Percentiles rank a stretch among this genome's conserved stretches.
These are phyloP conservation scores for Schizosaccharomyces osmophilus DNA, from an alignment of 805 yeast species.

Conservation along the genomic window DNA sequence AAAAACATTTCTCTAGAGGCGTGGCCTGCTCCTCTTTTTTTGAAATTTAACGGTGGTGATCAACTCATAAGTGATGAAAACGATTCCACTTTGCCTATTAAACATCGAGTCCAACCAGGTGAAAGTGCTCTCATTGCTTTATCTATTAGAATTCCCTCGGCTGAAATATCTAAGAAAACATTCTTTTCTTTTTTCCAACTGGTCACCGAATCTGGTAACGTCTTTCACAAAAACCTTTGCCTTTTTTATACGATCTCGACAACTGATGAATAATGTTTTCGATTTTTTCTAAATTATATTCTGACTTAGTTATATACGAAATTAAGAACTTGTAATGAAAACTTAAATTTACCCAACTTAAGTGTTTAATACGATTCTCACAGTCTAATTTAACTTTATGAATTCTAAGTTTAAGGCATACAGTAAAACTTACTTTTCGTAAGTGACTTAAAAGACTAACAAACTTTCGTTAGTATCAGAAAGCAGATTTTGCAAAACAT, in stretches of 20 bases:
- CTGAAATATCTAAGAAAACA: not conserved
- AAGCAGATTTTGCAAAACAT: too few relatives aligned
- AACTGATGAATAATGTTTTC: not conserved
- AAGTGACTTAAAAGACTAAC: too few relatives aligned
- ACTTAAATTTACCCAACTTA: too few relatives aligned
- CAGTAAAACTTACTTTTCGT: too few relatives aligned
- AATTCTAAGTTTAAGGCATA: too few relatives aligned
- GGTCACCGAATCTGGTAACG: not conserved
- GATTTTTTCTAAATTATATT: too few relatives aligned
- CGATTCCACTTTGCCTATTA: not conserved
- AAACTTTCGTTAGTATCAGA: too few relatives aligned
- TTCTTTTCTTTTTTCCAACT: not conserved
- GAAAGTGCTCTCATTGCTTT: not conserved
- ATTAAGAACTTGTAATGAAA: too few relatives aligned
- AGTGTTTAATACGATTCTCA: too few relatives aligned
- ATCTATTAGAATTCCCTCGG: not conserved
- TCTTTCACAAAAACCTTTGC: not conserved
- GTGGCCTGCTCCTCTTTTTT: not conserved
- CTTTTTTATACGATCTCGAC: not conserved
- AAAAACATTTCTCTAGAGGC: not conserved
- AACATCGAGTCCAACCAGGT: not conserved
- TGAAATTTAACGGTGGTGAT: not conserved
- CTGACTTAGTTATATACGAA: too few relatives aligned
- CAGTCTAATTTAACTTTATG: too few relatives aligned
- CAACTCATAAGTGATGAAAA: not conserved